phyloP scores from a whole-genome alignment of 192 early-diverging fungal genomes.

The Dimargaris cristalligena region DNA sequence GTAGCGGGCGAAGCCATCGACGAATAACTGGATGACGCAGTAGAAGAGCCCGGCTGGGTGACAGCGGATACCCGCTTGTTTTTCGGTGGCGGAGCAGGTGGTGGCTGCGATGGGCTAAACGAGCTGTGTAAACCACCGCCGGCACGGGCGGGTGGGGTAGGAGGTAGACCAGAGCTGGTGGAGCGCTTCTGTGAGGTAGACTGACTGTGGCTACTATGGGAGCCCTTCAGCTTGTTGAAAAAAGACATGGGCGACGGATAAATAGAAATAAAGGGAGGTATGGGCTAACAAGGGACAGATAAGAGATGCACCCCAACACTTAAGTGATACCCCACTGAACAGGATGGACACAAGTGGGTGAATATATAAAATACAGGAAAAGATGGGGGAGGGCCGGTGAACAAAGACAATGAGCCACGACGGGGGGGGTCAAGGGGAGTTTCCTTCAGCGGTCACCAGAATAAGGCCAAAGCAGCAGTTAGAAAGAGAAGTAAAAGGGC shows the following conservation, averaged over 20 bases:
- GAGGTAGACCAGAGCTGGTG: background rate
- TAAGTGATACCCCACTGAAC: no score
- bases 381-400: no score
- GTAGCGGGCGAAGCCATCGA: background rate
- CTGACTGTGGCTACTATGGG: background rate
- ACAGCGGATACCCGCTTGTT: background rate
- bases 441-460: no score
- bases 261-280: background rate
- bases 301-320: background rate
- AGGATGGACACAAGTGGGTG: no score
- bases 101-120: background rate
- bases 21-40: background rate
- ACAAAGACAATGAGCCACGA: no score
- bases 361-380: no score
- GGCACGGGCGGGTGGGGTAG: background rate
- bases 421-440: no score
- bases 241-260: background rate
- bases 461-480: no score
- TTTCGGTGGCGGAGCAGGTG: background rate
- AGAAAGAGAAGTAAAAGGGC: no score
- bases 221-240: background rate
- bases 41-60: background rate
- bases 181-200: background rate
- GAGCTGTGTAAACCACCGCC: background rate
- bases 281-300: background rate